phyloP scores from a whole-genome alignment of 805 yeast genomes.

The Cyberlindnera lachancei region DNA sequence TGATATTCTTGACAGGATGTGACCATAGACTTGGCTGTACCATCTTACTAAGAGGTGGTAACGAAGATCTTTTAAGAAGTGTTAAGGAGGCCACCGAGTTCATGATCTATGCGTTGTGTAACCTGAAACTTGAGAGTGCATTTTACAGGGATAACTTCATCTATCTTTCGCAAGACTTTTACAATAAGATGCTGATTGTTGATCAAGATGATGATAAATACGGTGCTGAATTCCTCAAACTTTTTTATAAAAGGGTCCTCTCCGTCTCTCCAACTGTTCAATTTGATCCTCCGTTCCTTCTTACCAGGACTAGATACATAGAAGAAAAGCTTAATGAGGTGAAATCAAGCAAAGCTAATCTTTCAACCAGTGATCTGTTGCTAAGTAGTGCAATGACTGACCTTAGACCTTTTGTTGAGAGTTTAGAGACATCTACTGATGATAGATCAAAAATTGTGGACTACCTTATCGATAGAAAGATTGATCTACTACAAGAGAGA shows the following conservation, averaged over 20 bases:
- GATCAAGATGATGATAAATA: constrained; percentile 17
- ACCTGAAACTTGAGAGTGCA: constrained; percentile 71
- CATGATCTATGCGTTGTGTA: constrained; percentile 70
- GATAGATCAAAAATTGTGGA: constrained; percentile 26
- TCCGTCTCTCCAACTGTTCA: constrained; percentile 83
- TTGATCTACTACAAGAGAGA: constrained; percentile 24
- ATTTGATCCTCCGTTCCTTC: constrained; percentile 61
- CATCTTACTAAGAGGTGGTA: constrained; percentile 76
- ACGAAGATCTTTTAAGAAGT: constrained; percentile 49
- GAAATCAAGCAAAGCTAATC: constrained; percentile 19
- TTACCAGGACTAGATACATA: constrained; percentile 45
- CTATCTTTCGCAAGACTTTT: constrained; percentile 34
- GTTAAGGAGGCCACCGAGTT: constrained; percentile 77
- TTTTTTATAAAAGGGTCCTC: constrained; percentile 44
- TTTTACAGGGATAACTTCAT: constrained; percentile 65
- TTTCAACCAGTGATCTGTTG: constrained; percentile 9
- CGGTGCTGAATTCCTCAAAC: constrained; percentile 30
- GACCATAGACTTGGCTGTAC: constrained; percentile 73
- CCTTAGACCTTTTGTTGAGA: constrained; percentile 6
- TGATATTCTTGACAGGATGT: constrained; percentile 74
- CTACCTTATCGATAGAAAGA: constrained; percentile 25
- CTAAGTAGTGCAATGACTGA: constrained; percentile 8
- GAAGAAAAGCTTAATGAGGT: constrained; percentile 31
- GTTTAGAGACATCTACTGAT: constrained; percentile 4
- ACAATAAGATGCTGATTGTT: constrained; percentile 19